Evolutionary conservation across 768 basidiomycete species (phyloP).

Genomic region (Suillus americanus): DNA sequence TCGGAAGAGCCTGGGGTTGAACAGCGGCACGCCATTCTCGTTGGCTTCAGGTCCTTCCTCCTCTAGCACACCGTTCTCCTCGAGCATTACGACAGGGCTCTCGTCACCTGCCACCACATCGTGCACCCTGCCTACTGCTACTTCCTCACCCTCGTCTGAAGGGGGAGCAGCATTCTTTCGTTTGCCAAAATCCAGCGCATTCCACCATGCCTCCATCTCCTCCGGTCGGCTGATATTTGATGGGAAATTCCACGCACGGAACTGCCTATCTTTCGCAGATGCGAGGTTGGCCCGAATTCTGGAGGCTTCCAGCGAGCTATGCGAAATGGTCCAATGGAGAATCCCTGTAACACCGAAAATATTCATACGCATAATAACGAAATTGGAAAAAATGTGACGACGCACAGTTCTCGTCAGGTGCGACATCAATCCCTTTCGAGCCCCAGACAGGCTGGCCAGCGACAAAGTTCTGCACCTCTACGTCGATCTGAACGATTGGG

Average conservation of each 20-base stretch:
- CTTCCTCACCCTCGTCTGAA: conserved; percentile 4
- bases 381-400: conserved; percentile 4
- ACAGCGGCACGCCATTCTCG: neutral
- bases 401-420: conserved; percentile 12
- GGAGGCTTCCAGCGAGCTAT: conserved; percentile 30
- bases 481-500: conserved; percentile 59
- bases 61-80: neutral
- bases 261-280: conserved; percentile 41
- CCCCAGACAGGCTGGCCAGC: conserved; percentile 38
- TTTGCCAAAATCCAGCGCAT: conserved; percentile 28
- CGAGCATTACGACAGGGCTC: neutral
- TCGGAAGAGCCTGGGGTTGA: conserved; percentile 35
- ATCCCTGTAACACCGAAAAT: conserved; percentile 46
- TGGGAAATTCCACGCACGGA: conserved; percentile 48
- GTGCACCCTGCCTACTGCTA: neutral
- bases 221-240: conserved; percentile 37
- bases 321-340: conserved; percentile 55
- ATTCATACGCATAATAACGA: neutral
- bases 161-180: conserved; percentile 2
- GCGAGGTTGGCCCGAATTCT: conserved; percentile 39
- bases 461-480: conserved; percentile 48
- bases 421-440: conserved; percentile 33
- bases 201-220: conserved; percentile 33
- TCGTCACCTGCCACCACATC: neutral
- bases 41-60: neutral